Conservation (phyloP, 2,329 filamentous ascomycete species). For the Aureobasidium sp. region DNA sequence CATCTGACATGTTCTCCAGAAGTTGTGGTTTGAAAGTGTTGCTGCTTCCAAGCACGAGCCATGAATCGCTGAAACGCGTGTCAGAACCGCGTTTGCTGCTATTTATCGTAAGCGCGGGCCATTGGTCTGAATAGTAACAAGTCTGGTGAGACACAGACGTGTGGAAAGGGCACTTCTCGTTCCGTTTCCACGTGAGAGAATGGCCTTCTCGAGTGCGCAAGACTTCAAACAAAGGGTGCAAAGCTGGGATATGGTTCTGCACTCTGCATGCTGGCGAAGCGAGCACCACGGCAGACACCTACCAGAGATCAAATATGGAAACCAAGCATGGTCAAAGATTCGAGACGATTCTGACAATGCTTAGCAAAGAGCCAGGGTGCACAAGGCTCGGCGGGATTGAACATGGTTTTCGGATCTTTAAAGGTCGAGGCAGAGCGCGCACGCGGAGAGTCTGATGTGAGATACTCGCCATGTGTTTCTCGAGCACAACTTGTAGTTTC, state of each 20-base stretch:
- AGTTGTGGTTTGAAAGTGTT: neutral
- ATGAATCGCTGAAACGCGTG: neutral
- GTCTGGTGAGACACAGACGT: neutral
- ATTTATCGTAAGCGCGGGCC: neutral
- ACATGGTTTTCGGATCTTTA: neutral
- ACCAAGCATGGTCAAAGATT: neutral
- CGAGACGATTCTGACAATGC: slow-evolving; percentile 1
- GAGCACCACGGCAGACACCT: neutral
- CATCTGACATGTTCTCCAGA: neutral
- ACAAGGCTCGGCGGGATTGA: neutral
- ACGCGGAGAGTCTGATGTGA: neutral
- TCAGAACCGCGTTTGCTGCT: neutral
- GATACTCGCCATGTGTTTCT: neutral
- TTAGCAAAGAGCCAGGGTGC: slow-evolving; percentile 1
- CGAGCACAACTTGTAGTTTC: neutral
- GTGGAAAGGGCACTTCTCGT: neutral
- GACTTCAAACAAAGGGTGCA: neutral
- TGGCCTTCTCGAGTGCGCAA: neutral
- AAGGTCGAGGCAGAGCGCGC: neutral
- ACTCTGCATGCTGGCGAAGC: neutral
- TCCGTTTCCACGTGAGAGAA: neutral
- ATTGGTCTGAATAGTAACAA: neutral
- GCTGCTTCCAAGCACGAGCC: slow-evolving; percentile 3
- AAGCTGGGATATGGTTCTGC: neutral
- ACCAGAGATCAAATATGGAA: neutral